Base-by-base conservation (phyloP, 306 rosid genomes). In the Sicyos edulis region DNA sequence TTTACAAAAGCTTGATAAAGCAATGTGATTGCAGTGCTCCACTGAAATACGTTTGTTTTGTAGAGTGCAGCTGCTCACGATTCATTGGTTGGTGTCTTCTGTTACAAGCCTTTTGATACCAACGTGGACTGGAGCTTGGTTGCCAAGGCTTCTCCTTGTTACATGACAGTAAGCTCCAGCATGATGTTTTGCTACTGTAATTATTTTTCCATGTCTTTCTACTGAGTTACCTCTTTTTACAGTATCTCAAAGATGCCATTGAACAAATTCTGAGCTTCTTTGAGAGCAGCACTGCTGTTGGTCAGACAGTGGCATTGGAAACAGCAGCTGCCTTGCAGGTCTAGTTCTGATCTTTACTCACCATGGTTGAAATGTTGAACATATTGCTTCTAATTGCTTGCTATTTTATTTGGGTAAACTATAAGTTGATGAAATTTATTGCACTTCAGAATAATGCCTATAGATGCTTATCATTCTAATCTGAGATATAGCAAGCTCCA, bases 311-410 rank as follows among this genome's bases (percentile, higher is more conserved):
- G 81, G 97, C 90, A 64, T 76, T 89, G 89, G 99, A 88, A 81
- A 87, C 97, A 75, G 96, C 97, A 51, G 95, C 97, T 74, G 99
- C 96, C 62, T 89, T 93, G 83, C 98, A 93, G 98, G 98, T 93
- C 80, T 59, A 45, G 54, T 74, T 58, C 26, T 70, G 44, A 3
- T 32, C 52, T 72, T 74, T 64, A 7, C 37, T 40, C 45, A 40
- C 51, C 19, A 55, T 17, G 14, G 10, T 14, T 67, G 19, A 67
- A 67, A 21, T 47, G 53, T 67, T 11, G 22, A 21, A 13, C 53
- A 12, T 45, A 66, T 67, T 21, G 20, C 55, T 45, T 66, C 72
- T 45, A 66, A 20, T 14, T 15, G 58, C 44, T 37, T 63, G 21
- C 69, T 47, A 24, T 21, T 2, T 69, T 24, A 20, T 11, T 19